Percentiles rank a stretch among this genome's conserved stretches.
Conservation (phyloP, 139 green algal species). For the Mesotaenium endlicherianum region DNA sequence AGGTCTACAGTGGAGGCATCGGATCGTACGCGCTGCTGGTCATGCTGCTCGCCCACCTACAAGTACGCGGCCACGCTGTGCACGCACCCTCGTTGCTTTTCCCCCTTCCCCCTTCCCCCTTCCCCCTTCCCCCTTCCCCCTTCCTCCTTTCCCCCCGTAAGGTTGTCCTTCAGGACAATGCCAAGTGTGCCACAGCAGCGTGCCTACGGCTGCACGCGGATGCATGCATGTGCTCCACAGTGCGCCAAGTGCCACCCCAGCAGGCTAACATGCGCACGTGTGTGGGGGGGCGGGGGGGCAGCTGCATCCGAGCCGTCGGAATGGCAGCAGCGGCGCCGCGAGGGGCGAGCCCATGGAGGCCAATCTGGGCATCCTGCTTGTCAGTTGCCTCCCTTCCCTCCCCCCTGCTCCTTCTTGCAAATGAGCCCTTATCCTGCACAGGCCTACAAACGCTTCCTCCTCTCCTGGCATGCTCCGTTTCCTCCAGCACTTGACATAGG, state of each 20-base stretch:
- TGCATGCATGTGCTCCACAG: neutral
- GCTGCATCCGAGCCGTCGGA: constrained; percentile 1
- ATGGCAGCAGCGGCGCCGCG: no score
- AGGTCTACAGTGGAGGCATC: constrained; percentile 88
- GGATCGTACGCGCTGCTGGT: constrained; percentile 90
- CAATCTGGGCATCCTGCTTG: constrained; percentile 80
- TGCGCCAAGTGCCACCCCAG: neutral
- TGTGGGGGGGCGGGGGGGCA: constrained; percentile 8
- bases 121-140: neutral
- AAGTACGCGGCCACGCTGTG: no score
- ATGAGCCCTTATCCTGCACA: no score
- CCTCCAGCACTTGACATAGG: no score
- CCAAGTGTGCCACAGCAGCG: neutral
- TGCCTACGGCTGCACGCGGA: neutral
- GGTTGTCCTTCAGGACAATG: neutral
- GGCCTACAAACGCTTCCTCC: no score
- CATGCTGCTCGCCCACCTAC: constrained; percentile 84
- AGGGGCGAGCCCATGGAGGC: constrained; percentile 72
- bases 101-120: neutral
- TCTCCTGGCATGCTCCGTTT: no score
- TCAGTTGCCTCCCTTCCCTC: no score
- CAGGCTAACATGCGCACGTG: neutral
- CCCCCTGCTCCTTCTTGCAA: no score
- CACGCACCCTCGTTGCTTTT: neutral
- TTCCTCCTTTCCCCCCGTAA: neutral